A percentile compares a stretch with the other conserved stretches of the same genome.
phyloP scores from a whole-genome alignment of 2,329 filamentous ascomycete species.

The Lachnellula suecica region DNA sequence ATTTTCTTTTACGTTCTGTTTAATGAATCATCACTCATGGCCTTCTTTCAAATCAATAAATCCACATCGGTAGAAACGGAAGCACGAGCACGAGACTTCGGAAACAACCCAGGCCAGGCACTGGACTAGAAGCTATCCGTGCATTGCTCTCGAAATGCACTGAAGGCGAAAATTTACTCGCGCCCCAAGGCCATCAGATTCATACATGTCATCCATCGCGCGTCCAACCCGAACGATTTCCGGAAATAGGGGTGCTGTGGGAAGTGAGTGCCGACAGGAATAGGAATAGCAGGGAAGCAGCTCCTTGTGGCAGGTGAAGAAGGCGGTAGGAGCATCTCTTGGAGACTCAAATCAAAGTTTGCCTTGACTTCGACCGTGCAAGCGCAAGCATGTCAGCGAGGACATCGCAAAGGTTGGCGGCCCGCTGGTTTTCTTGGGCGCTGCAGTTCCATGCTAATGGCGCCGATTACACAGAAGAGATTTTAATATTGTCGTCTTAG shows the following conservation, averaged over 20 bases:
- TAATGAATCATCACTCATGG: no score
- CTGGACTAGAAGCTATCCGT: background rate
- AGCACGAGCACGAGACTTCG: background rate
- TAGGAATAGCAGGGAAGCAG: background rate
- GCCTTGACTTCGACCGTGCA: background rate
- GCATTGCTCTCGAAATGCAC: background rate
- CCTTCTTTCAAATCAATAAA: background rate
- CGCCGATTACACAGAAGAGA: constrained; percentile 46
- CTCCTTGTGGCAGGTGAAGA: background rate
- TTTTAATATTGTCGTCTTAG: constrained; percentile 66
- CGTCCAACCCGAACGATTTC: background rate
- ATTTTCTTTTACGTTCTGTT: no score
- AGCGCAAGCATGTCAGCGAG: constrained; percentile 24
- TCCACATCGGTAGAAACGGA: background rate
- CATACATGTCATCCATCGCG: no score
- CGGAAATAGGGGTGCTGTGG: background rate
- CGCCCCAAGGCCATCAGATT: background rate
- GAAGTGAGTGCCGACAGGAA: background rate
- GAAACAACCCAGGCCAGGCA: background rate
- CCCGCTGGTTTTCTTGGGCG: background rate
- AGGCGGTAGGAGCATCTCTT: background rate
- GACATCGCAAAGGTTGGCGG: constrained; percentile 24
- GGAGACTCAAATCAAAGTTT: background rate
- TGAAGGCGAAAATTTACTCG: background rate
- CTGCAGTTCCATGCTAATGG: constrained; percentile 4